phyloP scores from a whole-genome alignment of 495 filamentous ascomycete genomes.

The Sphaerosporella brunnea region DNA sequence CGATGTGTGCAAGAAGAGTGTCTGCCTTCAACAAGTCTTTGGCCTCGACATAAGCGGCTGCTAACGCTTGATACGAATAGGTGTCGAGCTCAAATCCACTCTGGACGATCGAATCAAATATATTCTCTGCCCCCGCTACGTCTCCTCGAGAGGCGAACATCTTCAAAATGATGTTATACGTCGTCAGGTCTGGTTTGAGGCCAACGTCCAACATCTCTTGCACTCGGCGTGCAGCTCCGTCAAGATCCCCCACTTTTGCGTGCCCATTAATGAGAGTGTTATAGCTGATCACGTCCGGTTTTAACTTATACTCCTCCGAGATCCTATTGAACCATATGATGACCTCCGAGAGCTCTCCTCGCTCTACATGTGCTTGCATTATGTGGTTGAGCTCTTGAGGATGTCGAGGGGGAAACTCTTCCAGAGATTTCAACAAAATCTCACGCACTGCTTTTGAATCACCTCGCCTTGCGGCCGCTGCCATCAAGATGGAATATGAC shows the following conservation, averaged over 20 bases:
- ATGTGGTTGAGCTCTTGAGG: slow-evolving; percentile 15
- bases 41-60: slow-evolving; percentile 53
- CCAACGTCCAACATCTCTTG: slow-evolving; percentile 33
- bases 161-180: slow-evolving; percentile 53
- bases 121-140: slow-evolving; percentile 41
- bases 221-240: slow-evolving; percentile 43
- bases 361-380: slow-evolving; percentile 34
- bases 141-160: slow-evolving; percentile 59
- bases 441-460: slow-evolving; percentile 36
- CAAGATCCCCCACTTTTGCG: slow-evolving; percentile 43
- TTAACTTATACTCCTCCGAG: slow-evolving; percentile 29
- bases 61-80: slow-evolving; percentile 44
- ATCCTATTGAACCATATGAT: slow-evolving; percentile 42
- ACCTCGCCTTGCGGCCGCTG: slow-evolving; percentile 37
- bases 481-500: slow-evolving; percentile 35
- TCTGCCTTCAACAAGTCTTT: slow-evolving; percentile 43
- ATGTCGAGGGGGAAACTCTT: slow-evolving; percentile 33
- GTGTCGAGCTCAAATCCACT: slow-evolving; percentile 27
- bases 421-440: slow-evolving; percentile 40
- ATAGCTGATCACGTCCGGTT: slow-evolving; percentile 41
- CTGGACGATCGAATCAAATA: slow-evolving; percentile 41
- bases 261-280: slow-evolving; percentile 65
- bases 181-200: slow-evolving; percentile 38
- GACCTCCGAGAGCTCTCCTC: slow-evolving; percentile 39
- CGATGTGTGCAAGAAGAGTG: slow-evolving; percentile 33